A percentile compares a stretch with the other conserved stretches of the same genome.
Conservation (phyloP, 495 filamentous ascomycete species). For the Penicillium diatomitis region DNA sequence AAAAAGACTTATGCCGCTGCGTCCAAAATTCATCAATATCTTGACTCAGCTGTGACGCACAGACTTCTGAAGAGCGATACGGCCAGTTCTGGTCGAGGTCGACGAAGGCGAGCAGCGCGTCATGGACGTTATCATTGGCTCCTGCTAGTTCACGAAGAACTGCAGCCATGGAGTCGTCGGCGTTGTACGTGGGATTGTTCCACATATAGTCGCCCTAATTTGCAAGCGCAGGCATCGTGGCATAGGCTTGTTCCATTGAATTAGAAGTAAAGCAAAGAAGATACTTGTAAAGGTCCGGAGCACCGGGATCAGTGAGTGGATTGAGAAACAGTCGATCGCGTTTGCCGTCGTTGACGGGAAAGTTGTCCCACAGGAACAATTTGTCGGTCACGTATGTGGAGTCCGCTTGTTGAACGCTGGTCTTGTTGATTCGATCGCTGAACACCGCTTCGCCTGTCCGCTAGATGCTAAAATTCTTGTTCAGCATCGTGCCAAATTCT, state of each 20-base stretch:
- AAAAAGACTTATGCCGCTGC: background rate
- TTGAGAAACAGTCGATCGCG: slow-evolving; percentile 10
- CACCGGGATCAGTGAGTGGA: slow-evolving; percentile 6
- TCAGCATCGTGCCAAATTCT: slow-evolving; percentile 9
- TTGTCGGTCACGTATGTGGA: slow-evolving; percentile 8
- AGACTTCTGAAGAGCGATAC: slow-evolving; percentile 1
- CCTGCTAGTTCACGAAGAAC: slow-evolving; percentile 7
- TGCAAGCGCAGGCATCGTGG: slow-evolving; percentile 7
- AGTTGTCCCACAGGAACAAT: slow-evolving; percentile 10
- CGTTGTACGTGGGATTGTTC: slow-evolving; percentile 6
- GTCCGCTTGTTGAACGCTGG: slow-evolving; percentile 5
- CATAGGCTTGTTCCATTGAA: slow-evolving; percentile 8
- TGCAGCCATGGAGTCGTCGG: slow-evolving; percentile 2
- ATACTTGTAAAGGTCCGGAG: slow-evolving; percentile 5
- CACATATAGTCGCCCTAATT: slow-evolving; percentile 11
- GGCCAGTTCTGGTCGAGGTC: slow-evolving; percentile 13
- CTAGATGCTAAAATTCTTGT: slow-evolving; percentile 11
- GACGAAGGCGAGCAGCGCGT: slow-evolving; percentile 4
- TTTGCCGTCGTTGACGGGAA: slow-evolving; percentile 11
- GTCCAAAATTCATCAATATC: slow-evolving; percentile 9
- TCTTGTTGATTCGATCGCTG: slow-evolving; percentile 10
- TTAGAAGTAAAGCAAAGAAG: slow-evolving; percentile 12
- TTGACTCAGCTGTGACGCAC: slow-evolving; percentile 2
- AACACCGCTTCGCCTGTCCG: slow-evolving; percentile 13
- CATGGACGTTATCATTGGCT: background rate